Evolutionary conservation across 352 stramenopile genomes (phyloP), one percentile per base, ranked within the genome.

Genomic region (Lagenidium giganteum): DNA sequence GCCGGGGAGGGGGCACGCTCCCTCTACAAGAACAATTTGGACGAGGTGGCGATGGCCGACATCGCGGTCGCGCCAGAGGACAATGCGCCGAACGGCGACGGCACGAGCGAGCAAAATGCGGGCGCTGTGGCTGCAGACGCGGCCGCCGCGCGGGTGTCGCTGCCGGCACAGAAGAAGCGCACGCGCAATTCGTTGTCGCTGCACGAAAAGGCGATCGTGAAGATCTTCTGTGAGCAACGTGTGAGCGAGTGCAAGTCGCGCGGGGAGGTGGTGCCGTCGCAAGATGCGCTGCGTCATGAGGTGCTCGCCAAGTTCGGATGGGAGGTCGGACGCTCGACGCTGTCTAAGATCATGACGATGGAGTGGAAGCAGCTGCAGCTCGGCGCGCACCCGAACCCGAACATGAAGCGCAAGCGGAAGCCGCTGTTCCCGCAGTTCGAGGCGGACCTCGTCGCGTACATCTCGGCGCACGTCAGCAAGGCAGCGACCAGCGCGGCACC

Each of bases 201-300:
- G 35, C 72, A 78, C 33, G 72, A 88, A 36, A 88, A 88, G 45
- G 51, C 57, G 9, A 70, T 86, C 11, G 70, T 83, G 25, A 88
- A 88, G 64, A 85, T 66, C 22, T 88, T 86, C 38, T 88, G 76
- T 42, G 76, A 86, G 56, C 60, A 86, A 46, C 70, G 70, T 39
- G 56, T 86, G 24, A 64, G 39, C 20, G 61, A 75, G n/a, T 73
- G 66, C 54, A 83, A 81, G 37, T 51, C 55, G 32, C 65, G 68
- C 28, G 67, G 70, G 40, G 59, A 83, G 33, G 43, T 68, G 23
- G 58, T 70, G 51, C 76, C 72, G 35, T 86, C 76, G 16, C 76
- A 88, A 32, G 76, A 86, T 24, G 18, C 57, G 29, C 62, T 88
- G 45, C 59, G 76, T 12, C 58, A 59, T 13, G 72, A 84, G 42